Evolutionary conservation across 805 yeast species (phyloP), one percentile per base, ranked within the genome.

Genomic region (Kluyveromyces nonfermentans): DNA sequence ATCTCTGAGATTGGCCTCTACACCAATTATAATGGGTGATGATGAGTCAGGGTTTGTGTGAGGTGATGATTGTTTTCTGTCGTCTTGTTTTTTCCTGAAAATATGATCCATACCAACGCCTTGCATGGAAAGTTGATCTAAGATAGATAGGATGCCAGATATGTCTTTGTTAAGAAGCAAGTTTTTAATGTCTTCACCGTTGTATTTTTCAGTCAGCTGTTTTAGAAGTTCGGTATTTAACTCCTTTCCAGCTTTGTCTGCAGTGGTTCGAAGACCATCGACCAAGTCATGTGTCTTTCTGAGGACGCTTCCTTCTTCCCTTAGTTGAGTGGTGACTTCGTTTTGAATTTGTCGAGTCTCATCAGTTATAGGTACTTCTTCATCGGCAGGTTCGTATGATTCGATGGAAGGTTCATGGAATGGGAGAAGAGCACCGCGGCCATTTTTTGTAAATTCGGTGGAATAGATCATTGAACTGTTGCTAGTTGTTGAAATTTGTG

Each of bases 51-150:
- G 12, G 16, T n/a, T 8, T 7, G 41, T n/a, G 12, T n/a, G 15
- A 39, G 36, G 19, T 10, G 17, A 10, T 5, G 28, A 14, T 12
- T 25, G n/a, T 33, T 39, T 39, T n/a, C 32, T 14, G 37, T 46
- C 44, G 22, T 44, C 41, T 17, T 41, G 46, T n/a, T 50, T 49
- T 40, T 62, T 63, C 44, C 57, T 60, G 46, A 64, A 64, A 15
- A 63, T 50, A 33, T 62, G 62, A 30, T 65, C 63, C n/a, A 73
- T 46, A 16, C 66, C 56, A 14, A 71, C 62, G 4, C 77, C 76
- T 25, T 62, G 57, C 7, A 52, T 57, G 44, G 70, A 70, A 44
- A 73, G 50, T 25, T 63, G 61, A 37, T 65, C 66, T 37, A 73
- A 55, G 5, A 67, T 61, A 16, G 60, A 62, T 8, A 67, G 55